These are phyloP conservation scores for Diaporthe amygdali DNA, from an alignment of 2,329 filamentous ascomycete species.

Conservation along the genomic window DNA sequence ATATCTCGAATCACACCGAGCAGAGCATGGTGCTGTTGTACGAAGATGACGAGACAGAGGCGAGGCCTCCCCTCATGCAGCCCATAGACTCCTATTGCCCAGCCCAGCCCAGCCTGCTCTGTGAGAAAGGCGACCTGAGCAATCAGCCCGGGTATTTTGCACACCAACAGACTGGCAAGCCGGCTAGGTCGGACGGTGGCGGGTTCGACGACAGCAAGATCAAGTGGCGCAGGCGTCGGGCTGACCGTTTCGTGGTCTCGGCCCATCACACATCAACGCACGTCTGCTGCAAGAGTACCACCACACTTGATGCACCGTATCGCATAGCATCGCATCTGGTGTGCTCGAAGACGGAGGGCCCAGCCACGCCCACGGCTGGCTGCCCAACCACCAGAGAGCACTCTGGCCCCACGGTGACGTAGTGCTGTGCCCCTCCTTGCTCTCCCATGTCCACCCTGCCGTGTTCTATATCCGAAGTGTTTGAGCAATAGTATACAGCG, in stretches of 20 bases:
- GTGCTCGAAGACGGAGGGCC: neutral
- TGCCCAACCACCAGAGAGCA: constrained; percentile 10
- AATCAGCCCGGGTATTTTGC: neutral
- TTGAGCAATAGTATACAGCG: too few species aligned
- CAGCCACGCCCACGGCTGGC: neutral
- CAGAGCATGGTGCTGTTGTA: neutral
- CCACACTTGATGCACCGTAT: neutral
- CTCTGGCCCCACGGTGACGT: constrained; percentile 22
- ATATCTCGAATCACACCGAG: neutral
- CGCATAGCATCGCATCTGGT: neutral
- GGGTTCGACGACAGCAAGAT: neutral
- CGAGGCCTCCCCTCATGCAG: constrained; percentile 1
- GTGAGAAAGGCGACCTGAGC: neutral
- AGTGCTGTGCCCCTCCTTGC: neutral
- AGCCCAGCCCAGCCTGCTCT: neutral
- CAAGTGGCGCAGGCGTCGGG: neutral
- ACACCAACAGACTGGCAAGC: neutral
- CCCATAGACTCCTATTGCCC: neutral
- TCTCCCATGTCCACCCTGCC: neutral
- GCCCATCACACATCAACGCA: neutral
- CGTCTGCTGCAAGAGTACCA: neutral
- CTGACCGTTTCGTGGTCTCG: neutral
- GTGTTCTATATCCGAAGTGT: neutral
- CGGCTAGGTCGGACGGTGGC: neutral
- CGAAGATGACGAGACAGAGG: neutral